These are phyloP conservation scores for Venturia oleaginea DNA, from an alignment of 2,329 filamentous ascomycete species.

Conservation along the genomic window DNA sequence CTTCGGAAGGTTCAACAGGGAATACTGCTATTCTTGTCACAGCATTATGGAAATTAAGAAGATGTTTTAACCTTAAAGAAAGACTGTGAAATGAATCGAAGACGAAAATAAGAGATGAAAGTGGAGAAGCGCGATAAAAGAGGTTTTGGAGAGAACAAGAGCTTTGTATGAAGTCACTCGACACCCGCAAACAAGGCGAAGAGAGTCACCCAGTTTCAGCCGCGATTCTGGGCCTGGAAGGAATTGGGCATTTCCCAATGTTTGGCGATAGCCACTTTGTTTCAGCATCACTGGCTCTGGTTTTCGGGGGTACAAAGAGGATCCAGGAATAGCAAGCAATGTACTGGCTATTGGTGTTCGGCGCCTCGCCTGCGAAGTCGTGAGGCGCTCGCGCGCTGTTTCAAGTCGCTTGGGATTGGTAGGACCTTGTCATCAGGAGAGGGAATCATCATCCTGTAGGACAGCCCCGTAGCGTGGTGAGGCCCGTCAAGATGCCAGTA, in stretches of 20 bases:
- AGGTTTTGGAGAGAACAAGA: not conserved
- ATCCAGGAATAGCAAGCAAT: not conserved
- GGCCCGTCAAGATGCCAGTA: not conserved
- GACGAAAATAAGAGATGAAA: not conserved
- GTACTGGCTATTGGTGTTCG: constrained; percentile 1
- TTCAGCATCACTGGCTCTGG: not conserved
- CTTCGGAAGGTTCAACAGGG: not conserved
- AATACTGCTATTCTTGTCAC: not conserved
- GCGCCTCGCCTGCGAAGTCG: constrained; percentile 2
- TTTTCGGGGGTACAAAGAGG: not conserved
- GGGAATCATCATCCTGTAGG: not conserved
- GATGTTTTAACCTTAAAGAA: not conserved
- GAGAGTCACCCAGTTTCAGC: not conserved
- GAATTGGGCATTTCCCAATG: constrained; percentile 1
- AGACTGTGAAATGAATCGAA: not conserved
- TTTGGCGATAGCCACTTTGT: not conserved
- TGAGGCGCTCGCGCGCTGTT: not conserved
- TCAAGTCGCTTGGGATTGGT: not conserved
- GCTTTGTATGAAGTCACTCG: not conserved
- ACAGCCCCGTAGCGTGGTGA: not conserved
- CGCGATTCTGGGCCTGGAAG: not conserved
- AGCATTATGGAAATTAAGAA: not conserved
- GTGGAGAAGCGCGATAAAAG: not conserved
- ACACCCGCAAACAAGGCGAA: not conserved
- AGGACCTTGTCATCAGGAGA: not conserved